Conservation (phyloP, 2,329 filamentous ascomycete genomes). For the Colletotrichum spaethianum region DNA sequence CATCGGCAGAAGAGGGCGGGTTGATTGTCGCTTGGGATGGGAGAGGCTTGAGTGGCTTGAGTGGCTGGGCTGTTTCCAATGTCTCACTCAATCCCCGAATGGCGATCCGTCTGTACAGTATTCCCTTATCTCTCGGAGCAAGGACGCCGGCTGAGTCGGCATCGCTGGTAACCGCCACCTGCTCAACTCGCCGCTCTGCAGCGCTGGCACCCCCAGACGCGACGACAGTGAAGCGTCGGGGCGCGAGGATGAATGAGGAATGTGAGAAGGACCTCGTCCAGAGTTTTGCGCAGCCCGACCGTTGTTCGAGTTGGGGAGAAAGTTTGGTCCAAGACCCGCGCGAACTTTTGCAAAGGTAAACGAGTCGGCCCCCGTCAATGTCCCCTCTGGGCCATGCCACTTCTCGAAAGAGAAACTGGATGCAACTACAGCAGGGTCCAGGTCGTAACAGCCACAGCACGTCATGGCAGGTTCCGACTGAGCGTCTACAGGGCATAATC, state of each 20-base stretch:
- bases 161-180: background rate
- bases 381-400: background rate
- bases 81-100: background rate
- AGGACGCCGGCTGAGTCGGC: conserved; percentile 36
- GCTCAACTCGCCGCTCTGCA: background rate
- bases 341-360: conserved; percentile 31
- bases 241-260: conserved; percentile 38
- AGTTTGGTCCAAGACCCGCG: background rate
- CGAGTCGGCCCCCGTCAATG: background rate
- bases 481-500: background rate
- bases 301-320: background rate
- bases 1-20: background rate
- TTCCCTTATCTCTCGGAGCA: conserved; percentile 26
- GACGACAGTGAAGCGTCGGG: conserved; percentile 7
- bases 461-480: conserved; percentile 20
- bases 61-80: background rate
- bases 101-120: background rate
- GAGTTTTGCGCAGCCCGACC: background rate
- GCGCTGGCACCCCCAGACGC: background rate
- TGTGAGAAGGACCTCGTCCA: conserved; percentile 6
- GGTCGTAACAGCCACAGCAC: conserved; percentile 24
- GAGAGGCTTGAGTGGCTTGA: background rate
- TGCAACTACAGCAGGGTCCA: conserved; percentile 26
- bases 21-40: conserved; percentile 8
- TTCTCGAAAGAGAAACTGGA: background rate